phyloP scores from a whole-genome alignment of 2,329 filamentous ascomycete genomes.

The Fonsecaea nubica region DNA sequence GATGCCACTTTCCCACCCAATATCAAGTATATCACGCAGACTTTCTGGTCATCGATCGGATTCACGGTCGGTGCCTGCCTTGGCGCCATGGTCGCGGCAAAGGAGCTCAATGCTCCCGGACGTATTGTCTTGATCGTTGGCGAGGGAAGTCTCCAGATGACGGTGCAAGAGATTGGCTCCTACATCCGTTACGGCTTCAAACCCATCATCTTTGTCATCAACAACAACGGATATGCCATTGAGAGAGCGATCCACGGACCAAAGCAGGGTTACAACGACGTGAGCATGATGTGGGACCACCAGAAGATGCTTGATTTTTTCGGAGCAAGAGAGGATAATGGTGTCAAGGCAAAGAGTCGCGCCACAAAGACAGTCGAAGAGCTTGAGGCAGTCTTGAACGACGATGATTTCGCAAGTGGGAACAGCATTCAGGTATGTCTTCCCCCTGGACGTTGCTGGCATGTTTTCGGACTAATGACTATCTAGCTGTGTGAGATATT shows the following conservation, averaged over 20 bases:
- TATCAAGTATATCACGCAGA: constrained; percentile 38
- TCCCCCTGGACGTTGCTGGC: not conserved
- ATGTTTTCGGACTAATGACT: constrained; percentile 11
- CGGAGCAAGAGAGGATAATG: constrained; percentile 42
- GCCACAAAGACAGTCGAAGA: constrained; percentile 33
- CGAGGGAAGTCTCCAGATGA: constrained; percentile 43
- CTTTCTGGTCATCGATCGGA: constrained; percentile 42
- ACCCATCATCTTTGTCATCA: constrained; percentile 40
- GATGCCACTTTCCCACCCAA: constrained; percentile 39
- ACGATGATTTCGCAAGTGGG: constrained; percentile 31
- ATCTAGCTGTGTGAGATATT: constrained; percentile 34
- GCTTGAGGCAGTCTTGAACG: constrained; percentile 30
- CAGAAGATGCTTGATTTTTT: constrained; percentile 42
- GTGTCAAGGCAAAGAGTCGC: constrained; percentile 44
- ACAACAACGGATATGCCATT: constrained; percentile 43
- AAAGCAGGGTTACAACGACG: constrained; percentile 40
- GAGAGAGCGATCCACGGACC: constrained; percentile 43
- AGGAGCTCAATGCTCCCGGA: constrained; percentile 37
- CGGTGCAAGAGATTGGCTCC: constrained; percentile 41
- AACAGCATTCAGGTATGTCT: constrained; percentile 30
- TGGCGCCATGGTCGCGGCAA: constrained; percentile 38
- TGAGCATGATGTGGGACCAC: constrained; percentile 41
- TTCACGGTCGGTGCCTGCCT: constrained; percentile 40
- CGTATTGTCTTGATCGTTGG: constrained; percentile 40
- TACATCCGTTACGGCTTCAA: constrained; percentile 41